These are phyloP conservation scores for Dactylonectria estremocensis DNA, from an alignment of 2,329 filamentous ascomycete species.

Conservation along the genomic window DNA sequence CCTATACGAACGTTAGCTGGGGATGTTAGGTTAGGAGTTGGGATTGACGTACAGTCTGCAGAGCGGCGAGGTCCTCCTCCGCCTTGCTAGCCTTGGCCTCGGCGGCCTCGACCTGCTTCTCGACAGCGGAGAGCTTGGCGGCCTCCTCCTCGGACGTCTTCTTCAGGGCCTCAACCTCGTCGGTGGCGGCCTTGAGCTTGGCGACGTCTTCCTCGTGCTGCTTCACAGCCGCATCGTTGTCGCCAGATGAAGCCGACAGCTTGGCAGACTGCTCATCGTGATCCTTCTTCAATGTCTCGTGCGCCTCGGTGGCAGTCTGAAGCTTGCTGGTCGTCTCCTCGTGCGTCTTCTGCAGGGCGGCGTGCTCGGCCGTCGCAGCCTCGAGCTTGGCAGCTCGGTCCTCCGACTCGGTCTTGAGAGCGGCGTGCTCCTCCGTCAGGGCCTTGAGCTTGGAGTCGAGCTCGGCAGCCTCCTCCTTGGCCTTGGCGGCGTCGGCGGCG, in stretches of 20 bases:
- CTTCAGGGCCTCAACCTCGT: conserved; percentile 50
- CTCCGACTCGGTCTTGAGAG: conserved; percentile 42
- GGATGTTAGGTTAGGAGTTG: background rate
- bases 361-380: conserved; percentile 34
- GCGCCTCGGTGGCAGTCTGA: conserved; percentile 44
- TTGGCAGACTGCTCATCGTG: conserved; percentile 24
- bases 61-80: conserved; percentile 54
- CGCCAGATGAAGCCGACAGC: conserved; percentile 39
- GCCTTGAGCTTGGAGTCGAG: conserved; percentile 48
- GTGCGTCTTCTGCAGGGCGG: conserved; percentile 39
- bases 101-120: conserved; percentile 53
- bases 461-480: conserved; percentile 45
- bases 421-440: conserved; percentile 39
- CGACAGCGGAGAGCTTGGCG: conserved; percentile 49
- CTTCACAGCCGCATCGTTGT: conserved; percentile 46
- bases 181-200: conserved; percentile 43
- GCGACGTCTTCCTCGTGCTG: conserved; percentile 28
- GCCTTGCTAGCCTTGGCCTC: conserved; percentile 56
- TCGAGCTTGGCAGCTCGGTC: conserved; percentile 42
- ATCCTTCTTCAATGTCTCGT: conserved; percentile 43
- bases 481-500: conserved; percentile 39
- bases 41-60: conserved; percentile 49
- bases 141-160: conserved; percentile 50
- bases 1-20: conserved; percentile 39
- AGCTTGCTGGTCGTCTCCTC: conserved; percentile 46